Percentiles rank a stretch among this genome's conserved stretches.
phyloP scores from a whole-genome alignment of 306 rosid species.

The Trifolium pratense region DNA sequence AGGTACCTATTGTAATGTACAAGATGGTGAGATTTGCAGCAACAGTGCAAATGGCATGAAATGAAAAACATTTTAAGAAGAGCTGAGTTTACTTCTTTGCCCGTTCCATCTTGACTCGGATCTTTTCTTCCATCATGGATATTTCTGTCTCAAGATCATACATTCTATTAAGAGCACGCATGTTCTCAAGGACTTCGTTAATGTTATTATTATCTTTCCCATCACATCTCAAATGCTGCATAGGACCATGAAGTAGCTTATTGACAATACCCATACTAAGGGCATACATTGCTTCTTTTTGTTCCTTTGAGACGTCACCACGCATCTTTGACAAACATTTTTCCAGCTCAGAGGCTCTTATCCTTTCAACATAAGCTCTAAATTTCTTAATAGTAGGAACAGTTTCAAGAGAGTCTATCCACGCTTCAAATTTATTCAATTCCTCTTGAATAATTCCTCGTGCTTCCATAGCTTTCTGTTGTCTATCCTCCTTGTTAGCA shows the following conservation, averaged over 20 bases:
- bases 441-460: conserved; percentile 67
- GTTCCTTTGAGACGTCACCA: conserved; percentile 65
- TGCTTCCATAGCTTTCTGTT: conserved; percentile 72
- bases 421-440: conserved; percentile 69
- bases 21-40: conserved; percentile 30
- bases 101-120: conserved; percentile 67
- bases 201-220: conserved; percentile 53
- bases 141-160: conserved; percentile 80
- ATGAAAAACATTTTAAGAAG: conserved; percentile 30
- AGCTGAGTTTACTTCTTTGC: conserved; percentile 45
- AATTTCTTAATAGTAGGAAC: conserved; percentile 91
- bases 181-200: conserved; percentile 75
- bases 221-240: conserved; percentile 86
- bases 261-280: conserved; percentile 83
- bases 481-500: conserved; percentile 87
- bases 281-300: conserved; percentile 67
- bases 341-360: conserved; percentile 78
- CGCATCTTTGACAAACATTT: conserved; percentile 86
- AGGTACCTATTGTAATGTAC: conserved; percentile 36
- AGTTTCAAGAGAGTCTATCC: conserved; percentile 88
- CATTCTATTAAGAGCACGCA: conserved; percentile 90
- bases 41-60: conserved; percentile 27
- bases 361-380: conserved; percentile 77
- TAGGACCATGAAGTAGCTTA: conserved; percentile 87
- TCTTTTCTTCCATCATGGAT: conserved; percentile 75